Evolutionary conservation across 495 filamentous ascomycete genomes (phyloP).

Genomic region (Friedmanniomyces simplex): DNA sequence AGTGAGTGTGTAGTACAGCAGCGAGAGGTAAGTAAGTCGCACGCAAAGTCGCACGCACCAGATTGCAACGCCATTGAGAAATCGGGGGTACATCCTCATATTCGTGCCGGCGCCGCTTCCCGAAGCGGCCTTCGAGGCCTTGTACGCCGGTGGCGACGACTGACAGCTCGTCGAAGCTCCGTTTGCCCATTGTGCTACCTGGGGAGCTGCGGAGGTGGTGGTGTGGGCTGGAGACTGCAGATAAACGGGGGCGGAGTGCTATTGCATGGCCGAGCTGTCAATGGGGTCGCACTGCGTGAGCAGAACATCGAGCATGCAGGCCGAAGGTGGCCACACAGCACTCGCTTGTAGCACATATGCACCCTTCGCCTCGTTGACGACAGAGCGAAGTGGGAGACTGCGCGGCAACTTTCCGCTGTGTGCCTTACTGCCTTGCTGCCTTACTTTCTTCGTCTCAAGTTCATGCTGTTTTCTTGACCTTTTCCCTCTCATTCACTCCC

Average conservation of each 20-base stretch:
- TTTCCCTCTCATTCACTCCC: no score
- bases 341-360: neutral
- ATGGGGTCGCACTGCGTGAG: neutral
- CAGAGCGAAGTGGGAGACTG: neutral
- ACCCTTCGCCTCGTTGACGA: neutral
- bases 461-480: no score
- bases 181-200: slow-evolving; percentile 10
- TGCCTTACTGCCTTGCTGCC: no score
- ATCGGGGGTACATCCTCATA: slow-evolving; percentile 11
- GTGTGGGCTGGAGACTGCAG: neutral
- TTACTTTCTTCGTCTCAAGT: no score
- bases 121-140: slow-evolving; percentile 8
- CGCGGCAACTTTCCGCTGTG: no score
- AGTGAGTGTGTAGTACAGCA: slow-evolving; percentile 1
- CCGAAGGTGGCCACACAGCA: neutral
- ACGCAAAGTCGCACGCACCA: slow-evolving; percentile 34
- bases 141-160: slow-evolving; percentile 15
- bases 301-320: neutral
- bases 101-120: slow-evolving; percentile 9
- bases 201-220: neutral
- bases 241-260: neutral
- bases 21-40: neutral
- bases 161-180: slow-evolving; percentile 6
- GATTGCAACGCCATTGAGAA: slow-evolving; percentile 41
- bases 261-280: neutral